A percentile compares a stretch with the other conserved stretches of the same genome.
phyloP scores from a whole-genome alignment of 140 eudicot genomes.

The Bidens hawaiensis region DNA sequence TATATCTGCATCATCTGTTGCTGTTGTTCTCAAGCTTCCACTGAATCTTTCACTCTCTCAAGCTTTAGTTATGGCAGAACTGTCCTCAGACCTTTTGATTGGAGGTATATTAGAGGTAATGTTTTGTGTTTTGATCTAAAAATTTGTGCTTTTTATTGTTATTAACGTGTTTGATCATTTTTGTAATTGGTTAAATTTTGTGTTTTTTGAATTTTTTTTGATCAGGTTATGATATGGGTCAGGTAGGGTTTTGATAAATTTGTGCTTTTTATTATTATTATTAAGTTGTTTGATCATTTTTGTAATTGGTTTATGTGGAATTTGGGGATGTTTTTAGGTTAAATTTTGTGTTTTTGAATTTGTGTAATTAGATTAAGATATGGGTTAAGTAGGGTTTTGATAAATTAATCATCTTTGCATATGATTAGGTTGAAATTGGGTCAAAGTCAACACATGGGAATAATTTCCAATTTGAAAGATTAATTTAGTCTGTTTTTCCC shows the following conservation, averaged over 20 bases:
- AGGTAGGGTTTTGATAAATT: background rate
- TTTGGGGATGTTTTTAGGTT: no score
- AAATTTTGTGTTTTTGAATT: no score
- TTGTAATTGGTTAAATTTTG: constrained; percentile 7
- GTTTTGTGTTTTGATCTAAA: no score
- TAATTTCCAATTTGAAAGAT: constrained; percentile 8
- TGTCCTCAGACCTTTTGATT: constrained; percentile 64
- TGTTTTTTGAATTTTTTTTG: constrained; percentile 8
- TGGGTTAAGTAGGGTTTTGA: no score
- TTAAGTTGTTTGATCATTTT: no score
- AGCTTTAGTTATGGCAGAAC: constrained; percentile 65
- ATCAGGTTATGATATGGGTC: background rate
- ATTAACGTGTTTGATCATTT: constrained; percentile 13
- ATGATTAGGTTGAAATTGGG: constrained; percentile 12
- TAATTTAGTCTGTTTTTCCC: constrained; percentile 2
- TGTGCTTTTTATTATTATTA: no score
- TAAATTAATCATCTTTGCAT: background rate
- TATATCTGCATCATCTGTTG: constrained; percentile 14
- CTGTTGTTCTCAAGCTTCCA: constrained; percentile 24
- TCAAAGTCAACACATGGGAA: background rate
- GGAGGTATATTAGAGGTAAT: constrained; percentile 82
- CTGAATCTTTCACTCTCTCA: constrained; percentile 52
- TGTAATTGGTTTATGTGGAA: background rate
- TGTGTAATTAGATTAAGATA: no score
- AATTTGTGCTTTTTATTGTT: no score